Conservation (phyloP, 2,329 filamentous ascomycete genomes). For the Alternaria brassicae region DNA sequence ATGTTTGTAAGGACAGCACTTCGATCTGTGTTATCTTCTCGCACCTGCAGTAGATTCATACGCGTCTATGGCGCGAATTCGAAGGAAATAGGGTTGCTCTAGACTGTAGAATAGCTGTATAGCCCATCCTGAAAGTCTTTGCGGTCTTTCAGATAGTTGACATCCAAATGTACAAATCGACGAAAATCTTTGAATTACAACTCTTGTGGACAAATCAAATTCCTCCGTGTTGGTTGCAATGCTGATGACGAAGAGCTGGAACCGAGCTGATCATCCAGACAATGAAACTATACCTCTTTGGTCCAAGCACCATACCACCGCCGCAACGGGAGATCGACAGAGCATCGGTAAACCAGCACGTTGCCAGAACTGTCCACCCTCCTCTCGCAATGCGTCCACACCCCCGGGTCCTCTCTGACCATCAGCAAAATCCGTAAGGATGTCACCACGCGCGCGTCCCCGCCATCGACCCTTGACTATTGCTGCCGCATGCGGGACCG, state of each 20-base stretch:
- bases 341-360: conserved; percentile 2
- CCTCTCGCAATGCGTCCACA: neutral
- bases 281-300: neutral
- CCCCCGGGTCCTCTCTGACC: neutral
- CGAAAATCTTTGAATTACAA: neutral
- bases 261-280: neutral
- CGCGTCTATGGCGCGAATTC: neutral
- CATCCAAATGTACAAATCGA: neutral
- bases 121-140: rapidly evolving
- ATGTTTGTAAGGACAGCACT: neutral
- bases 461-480: conserved; percentile 37
- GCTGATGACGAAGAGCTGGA: neutral
- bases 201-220: neutral
- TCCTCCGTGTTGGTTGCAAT: neutral
- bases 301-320: conserved; percentile 6
- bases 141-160: rapidly evolving
- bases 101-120: neutral
- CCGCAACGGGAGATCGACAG: conserved; percentile 15
- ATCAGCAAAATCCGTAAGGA: neutral
- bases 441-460: conserved; percentile 18
- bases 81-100: neutral
- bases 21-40: neutral
- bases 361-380: neutral
- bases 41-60: rapidly evolving
- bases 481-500: conserved; percentile 33